Conservation (phyloP, 768 basidiomycete species). For the Russula sp. region DNA sequence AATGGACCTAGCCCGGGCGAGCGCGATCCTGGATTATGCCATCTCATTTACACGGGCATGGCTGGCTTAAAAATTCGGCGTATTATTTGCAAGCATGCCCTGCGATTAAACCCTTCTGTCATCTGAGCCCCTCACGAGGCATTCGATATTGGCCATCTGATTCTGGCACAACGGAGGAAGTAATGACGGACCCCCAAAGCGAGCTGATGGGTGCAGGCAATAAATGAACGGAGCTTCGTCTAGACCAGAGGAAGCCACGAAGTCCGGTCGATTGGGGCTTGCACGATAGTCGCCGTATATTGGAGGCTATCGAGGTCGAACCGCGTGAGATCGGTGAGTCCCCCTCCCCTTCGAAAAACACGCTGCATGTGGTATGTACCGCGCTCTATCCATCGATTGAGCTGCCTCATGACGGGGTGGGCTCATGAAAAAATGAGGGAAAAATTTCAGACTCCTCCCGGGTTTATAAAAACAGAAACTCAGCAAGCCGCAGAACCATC, state of each 20-base stretch:
- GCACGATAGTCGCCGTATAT: background rate
- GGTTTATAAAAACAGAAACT: slow-evolving; percentile 14
- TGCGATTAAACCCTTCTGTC: background rate
- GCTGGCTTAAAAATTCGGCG: slow-evolving; percentile 13
- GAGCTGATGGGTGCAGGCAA: background rate
- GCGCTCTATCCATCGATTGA: slow-evolving; percentile 15
- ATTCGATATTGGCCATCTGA: background rate
- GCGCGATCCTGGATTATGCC: background rate
- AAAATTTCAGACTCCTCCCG: slow-evolving; percentile 15
- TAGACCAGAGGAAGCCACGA: background rate
- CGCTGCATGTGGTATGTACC: background rate
- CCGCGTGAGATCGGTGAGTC: slow-evolving; percentile 13
- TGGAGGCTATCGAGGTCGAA: slow-evolving; percentile 1
- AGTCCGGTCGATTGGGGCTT: slow-evolving; percentile 4
- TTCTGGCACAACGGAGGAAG: background rate
- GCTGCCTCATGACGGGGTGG: slow-evolving; percentile 6
- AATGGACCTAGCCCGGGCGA: background rate
- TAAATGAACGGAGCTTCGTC: slow-evolving; percentile 1
- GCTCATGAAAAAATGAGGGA: background rate
- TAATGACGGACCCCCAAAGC: background rate
- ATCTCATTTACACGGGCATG: background rate
- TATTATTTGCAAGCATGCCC: background rate
- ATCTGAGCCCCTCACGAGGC: background rate
- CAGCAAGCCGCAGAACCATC: slow-evolving; percentile 11
- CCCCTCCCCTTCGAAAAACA: slow-evolving; percentile 6